These are phyloP conservation scores for Solanum piurae DNA, from an alignment of 257 asterid species.

Conservation along the genomic window DNA sequence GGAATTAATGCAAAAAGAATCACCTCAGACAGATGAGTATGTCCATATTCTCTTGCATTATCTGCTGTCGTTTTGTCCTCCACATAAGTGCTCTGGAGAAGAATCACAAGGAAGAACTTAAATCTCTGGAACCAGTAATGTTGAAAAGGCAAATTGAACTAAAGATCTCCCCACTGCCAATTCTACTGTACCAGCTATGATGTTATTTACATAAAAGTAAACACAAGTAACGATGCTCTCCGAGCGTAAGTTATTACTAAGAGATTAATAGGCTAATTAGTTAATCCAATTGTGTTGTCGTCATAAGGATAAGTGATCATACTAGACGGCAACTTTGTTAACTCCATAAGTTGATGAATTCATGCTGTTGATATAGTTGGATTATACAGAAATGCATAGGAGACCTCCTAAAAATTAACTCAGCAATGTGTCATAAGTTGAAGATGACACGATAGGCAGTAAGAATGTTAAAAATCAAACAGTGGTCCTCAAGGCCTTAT, in stretches of 20 bases:
- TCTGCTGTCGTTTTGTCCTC: slow-evolving; percentile 45
- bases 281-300: neutral
- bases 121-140: neutral
- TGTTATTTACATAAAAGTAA: neutral
- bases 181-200: neutral
- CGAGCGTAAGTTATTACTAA: neutral
- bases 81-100: slow-evolving; percentile 73
- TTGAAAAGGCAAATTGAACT: neutral
- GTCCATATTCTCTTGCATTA: slow-evolving; percentile 82
- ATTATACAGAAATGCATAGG: neutral
- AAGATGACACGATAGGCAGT: neutral
- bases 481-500: neutral
- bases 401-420: neutral
- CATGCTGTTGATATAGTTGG: neutral
- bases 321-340: neutral
- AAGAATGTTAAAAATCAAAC: neutral
- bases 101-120: neutral
- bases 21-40: slow-evolving; percentile 94
- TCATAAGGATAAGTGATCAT: neutral
- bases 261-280: neutral
- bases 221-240: neutral
- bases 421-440: neutral
- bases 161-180: neutral
- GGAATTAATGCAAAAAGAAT: neutral
- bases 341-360: neutral